Conservation (phyloP, 1,284 basidiomycete genomes). For the Sparassis latifolia region DNA sequence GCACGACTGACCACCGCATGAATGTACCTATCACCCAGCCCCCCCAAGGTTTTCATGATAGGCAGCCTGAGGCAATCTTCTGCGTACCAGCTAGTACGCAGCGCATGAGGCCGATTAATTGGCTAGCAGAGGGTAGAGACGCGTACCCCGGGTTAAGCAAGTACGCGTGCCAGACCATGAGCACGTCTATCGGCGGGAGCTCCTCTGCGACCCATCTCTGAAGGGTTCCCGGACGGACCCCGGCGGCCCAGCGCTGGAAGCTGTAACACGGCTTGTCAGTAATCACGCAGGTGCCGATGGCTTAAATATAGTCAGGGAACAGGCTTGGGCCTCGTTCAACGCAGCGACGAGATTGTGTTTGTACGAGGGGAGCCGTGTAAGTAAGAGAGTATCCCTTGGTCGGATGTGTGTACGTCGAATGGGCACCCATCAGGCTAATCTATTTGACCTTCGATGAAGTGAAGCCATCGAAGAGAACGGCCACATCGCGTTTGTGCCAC, state of each 20-base stretch:
- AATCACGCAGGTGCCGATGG: not conserved
- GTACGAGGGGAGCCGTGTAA: too few species aligned
- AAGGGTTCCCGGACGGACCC: conserved; percentile 14
- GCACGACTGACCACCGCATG: conserved; percentile 22
- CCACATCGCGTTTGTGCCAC: too few species aligned
- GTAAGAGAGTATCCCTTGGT: too few species aligned
- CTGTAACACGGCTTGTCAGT: conserved; percentile 12
- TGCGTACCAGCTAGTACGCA: conserved; percentile 30
- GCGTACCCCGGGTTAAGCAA: conserved; percentile 38
- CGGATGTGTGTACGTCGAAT: too few species aligned
- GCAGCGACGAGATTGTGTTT: too few species aligned
- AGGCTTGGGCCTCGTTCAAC: too few species aligned
- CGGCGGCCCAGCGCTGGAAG: conserved; percentile 27
- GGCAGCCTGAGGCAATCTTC: conserved; percentile 33
- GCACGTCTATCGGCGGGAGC: conserved; percentile 39
- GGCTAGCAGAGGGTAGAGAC: conserved; percentile 1
- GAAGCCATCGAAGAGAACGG: too few species aligned
- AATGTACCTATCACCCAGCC: conserved; percentile 17
- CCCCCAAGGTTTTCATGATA: conserved; percentile 17
- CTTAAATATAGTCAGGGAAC: too few species aligned
- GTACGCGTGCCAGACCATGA: conserved; percentile 48
- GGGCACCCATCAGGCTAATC: too few species aligned
- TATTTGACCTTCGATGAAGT: too few species aligned
- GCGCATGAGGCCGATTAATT: not conserved
- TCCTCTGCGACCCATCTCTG: conserved; percentile 20